Conservation (phyloP, 2,329 filamentous ascomycete species). For the Orbilia quercus region DNA sequence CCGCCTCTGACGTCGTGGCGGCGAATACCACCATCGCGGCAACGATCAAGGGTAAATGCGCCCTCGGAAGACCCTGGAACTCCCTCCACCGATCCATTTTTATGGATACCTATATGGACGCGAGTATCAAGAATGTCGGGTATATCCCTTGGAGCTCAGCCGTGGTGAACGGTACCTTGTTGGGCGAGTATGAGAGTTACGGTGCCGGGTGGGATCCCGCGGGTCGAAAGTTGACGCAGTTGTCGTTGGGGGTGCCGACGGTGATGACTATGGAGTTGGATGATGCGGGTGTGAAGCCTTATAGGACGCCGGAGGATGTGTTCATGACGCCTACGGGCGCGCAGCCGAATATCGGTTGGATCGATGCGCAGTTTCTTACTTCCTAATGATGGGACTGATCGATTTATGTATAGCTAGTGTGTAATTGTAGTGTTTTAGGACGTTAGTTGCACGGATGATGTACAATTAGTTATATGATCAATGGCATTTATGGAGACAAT, state of each 20-base stretch:
- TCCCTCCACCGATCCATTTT: constrained; percentile 70
- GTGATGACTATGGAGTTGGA: constrained; percentile 66
- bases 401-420: background rate
- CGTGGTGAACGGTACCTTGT: constrained; percentile 67
- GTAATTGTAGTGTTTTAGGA: background rate
- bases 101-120: constrained; percentile 69
- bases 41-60: constrained; percentile 65
- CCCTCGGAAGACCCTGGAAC: constrained; percentile 74
- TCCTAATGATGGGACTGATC: constrained; percentile 2
- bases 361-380: constrained; percentile 62
- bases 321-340: constrained; percentile 66
- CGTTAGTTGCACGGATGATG: too few species aligned
- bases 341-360: constrained; percentile 67
- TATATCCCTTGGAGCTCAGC: constrained; percentile 69
- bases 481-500: too few species aligned
- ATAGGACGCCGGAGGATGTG: constrained; percentile 64
- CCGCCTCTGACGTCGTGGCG: constrained; percentile 68
- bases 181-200: constrained; percentile 69
- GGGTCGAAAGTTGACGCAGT: constrained; percentile 62
- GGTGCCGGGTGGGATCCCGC: constrained; percentile 70
- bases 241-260: constrained; percentile 30
- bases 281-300: constrained; percentile 62
- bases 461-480: too few species aligned
- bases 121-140: constrained; percentile 67
- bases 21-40: constrained; percentile 67